A percentile compares a stretch with the other conserved stretches of the same genome.
Conservation (phyloP, 306 rosid species). For the Mimosa bimucronata region DNA sequence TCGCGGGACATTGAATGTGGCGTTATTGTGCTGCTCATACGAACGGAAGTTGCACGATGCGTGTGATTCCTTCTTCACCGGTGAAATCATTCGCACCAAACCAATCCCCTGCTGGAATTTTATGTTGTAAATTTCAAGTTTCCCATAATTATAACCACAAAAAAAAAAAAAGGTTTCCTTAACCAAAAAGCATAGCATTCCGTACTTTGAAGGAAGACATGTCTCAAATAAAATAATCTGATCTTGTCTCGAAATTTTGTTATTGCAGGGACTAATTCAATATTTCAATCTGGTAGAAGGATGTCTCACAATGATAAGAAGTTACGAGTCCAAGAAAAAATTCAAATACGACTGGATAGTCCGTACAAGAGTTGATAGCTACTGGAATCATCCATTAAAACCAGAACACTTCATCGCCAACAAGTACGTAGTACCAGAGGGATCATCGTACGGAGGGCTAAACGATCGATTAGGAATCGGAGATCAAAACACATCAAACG, state of each 20-base stretch:
- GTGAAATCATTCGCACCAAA: background rate
- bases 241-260: background rate
- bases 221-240: background rate
- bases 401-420: constrained; percentile 58
- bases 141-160: background rate
- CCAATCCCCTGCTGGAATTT: background rate
- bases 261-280: constrained; percentile 76
- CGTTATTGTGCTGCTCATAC: background rate
- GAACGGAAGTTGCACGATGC: background rate
- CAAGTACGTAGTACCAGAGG: constrained; percentile 72
- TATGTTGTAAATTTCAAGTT: background rate
- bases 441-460: constrained; percentile 79
- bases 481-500: constrained; percentile 63
- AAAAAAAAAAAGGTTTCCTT: background rate
- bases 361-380: constrained; percentile 91
- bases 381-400: constrained; percentile 77
- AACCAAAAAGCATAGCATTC: background rate
- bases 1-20: background rate
- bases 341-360: constrained; percentile 84
- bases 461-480: constrained; percentile 90
- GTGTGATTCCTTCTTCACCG: background rate
- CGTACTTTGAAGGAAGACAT: background rate
- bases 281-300: constrained; percentile 88
- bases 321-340: constrained; percentile 51
- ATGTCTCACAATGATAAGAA: constrained; percentile 62